Conservation (phyloP, 2,329 filamentous ascomycete species). For the Chaetomium strumarium region DNA sequence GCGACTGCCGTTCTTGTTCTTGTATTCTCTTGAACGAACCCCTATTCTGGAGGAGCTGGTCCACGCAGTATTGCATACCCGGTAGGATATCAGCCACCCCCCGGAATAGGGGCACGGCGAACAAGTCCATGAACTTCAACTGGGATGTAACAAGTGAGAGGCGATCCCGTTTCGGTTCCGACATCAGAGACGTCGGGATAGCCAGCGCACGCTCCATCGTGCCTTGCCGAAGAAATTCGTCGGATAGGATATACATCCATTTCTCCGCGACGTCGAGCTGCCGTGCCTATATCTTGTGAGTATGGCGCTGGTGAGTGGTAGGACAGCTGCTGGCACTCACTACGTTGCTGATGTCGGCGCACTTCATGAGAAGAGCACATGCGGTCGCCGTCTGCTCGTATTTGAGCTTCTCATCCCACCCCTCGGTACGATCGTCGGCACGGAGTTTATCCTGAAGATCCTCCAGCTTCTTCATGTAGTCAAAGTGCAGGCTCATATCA, state of each 20-base stretch:
- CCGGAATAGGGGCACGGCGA: constrained; percentile 86
- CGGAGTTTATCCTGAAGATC: constrained; percentile 73
- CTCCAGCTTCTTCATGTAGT: constrained; percentile 88
- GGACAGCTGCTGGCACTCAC: constrained; percentile 50
- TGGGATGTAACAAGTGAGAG: constrained; percentile 81
- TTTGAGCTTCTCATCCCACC: constrained; percentile 69
- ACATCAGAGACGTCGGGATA: constrained; percentile 81
- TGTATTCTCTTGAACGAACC: constrained; percentile 62
- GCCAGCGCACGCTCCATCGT: constrained; percentile 84
- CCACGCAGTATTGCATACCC: constrained; percentile 74
- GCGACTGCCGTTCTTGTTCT: constrained; percentile 41
- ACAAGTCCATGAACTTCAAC: constrained; percentile 94
- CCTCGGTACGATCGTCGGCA: constrained; percentile 58
- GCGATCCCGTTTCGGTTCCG: constrained; percentile 75
- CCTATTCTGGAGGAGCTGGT: constrained; percentile 75
- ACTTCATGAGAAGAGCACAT: constrained; percentile 95
- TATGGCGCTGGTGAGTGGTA: background rate
- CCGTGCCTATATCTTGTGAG: constrained; percentile 56
- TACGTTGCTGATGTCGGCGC: constrained; percentile 97
- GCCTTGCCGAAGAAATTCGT: constrained; percentile 90
- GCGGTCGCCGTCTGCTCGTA: constrained; percentile 73
- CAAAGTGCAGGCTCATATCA: constrained; percentile 95
- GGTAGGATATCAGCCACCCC: constrained; percentile 83
- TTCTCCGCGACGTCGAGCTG: constrained; percentile 73
- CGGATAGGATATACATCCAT: constrained; percentile 92